Conservation (phyloP, 306 rosid species). For the Vigna angularis region DNA sequence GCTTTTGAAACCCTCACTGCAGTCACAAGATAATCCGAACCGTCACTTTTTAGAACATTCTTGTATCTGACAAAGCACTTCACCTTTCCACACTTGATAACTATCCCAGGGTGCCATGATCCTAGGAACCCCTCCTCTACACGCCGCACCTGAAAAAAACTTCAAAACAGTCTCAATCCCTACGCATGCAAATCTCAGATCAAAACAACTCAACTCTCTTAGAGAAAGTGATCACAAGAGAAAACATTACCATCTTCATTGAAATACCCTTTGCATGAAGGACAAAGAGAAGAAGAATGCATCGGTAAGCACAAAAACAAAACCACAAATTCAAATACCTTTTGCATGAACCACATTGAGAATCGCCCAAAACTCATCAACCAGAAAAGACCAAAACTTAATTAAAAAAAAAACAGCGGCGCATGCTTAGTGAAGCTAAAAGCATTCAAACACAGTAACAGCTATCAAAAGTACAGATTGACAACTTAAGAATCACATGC, state of each 20-base stretch:
- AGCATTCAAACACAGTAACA: neutral
- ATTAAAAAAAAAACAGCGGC: no score
- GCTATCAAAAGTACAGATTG: neutral
- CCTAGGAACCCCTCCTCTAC: constrained; percentile 76
- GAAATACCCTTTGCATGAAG: no score
- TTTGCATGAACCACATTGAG: no score
- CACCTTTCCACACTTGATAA: constrained; percentile 49
- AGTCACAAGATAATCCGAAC: constrained; percentile 44
- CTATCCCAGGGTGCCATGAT: constrained; percentile 81
- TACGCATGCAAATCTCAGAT: constrained; percentile 15
- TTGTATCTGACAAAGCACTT: constrained; percentile 65
- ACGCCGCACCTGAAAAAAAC: constrained; percentile 75
- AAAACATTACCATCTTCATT: constrained; percentile 62
- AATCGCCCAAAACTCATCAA: no score
- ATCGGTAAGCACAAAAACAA: neutral
- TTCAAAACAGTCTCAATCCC: constrained; percentile 35
- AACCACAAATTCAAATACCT: no score
- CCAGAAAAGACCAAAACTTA: neutral
- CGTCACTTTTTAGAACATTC: constrained; percentile 55
- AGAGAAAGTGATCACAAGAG: constrained; percentile 35
- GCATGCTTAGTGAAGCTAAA: neutral
- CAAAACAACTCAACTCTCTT: constrained; percentile 1
- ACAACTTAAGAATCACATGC: neutral
- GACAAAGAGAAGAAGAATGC: no score
- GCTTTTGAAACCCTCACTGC: constrained; percentile 54